Base-by-base conservation (phyloP, 768 basidiomycete genomes). In the Auriscalpium vulgare region DNA sequence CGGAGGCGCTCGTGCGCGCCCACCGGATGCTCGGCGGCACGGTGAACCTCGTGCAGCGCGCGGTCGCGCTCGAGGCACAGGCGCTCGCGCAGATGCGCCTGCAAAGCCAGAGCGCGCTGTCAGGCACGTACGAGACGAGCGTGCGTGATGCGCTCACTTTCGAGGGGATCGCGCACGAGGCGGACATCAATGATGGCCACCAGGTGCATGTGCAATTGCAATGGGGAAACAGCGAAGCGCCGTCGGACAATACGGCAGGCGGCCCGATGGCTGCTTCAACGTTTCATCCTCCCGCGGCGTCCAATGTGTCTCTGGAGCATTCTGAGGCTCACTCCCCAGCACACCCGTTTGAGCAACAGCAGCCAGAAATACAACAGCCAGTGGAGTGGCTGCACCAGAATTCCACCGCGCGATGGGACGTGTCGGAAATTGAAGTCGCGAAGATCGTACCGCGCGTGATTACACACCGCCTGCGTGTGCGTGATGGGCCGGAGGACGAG, bases 381-480 rank as follows among this genome's bases (percentile, higher is more conserved):
- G 37, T 46, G 36, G 19, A 40, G 40, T 40, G 50, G 38, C 35
- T 38, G 48, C 48, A 43, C 7, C 16, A 7, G 13, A 46, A 48
- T 37, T 51, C 40, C 13, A 34, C 50, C 10, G 54, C 49, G 37
- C 63, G 56, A 44, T 23, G 62, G 53, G 55, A 59, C n/a, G 82
- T 87, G 4, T 84, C 84, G 6, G 86, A 88, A 66, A 83, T 83
- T 55, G 86, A 91, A 62, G 76, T 88, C 59, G 85, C 85, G 55
- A 77, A 86, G 56, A 82, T 89, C 34, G 79, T 88, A 59, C 87
- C 87, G 37, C 72, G 87, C 19, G 81, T 85, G 0, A 77, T 91
- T 35, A 84, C 85, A 8, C 90, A 92, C 70, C 84, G 90, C 10
- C 65, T 92, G 57, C 75, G 85, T 50, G 78, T 88, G 54, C 75